These are phyloP conservation scores for Wickerhamomyces hampshirensis DNA, from an alignment of 805 yeast species.

Conservation along the genomic window DNA sequence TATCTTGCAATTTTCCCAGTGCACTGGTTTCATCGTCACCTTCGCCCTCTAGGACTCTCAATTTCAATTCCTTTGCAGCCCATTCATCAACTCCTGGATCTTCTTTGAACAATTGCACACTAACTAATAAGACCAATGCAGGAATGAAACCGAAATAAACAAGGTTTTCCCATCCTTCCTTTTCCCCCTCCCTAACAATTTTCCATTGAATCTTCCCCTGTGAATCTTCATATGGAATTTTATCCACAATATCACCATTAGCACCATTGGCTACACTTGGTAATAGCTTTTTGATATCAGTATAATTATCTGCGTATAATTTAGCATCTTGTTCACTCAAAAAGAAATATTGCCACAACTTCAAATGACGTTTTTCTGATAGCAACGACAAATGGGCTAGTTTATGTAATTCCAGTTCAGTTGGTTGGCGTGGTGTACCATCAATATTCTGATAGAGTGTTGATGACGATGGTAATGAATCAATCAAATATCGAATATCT, in stretches of 20 bases:
- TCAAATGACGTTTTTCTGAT: slow-evolving; percentile 51
- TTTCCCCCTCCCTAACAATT: slow-evolving; percentile 65
- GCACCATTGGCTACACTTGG: slow-evolving; percentile 39
- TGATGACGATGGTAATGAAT: slow-evolving; percentile 58
- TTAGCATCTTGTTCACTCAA: slow-evolving; percentile 50
- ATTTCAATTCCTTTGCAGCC: slow-evolving; percentile 79
- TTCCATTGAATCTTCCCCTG: slow-evolving; percentile 80
- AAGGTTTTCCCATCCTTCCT: slow-evolving; percentile 83
- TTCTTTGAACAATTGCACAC: slow-evolving; percentile 44
- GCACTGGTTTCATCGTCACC: slow-evolving; percentile 44
- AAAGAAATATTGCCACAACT: slow-evolving; percentile 38
- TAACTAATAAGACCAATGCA: slow-evolving; percentile 52
- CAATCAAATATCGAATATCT: slow-evolving; percentile 58
- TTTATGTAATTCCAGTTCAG: slow-evolving; percentile 65
- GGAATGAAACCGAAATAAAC: slow-evolving; percentile 74
- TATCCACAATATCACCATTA: slow-evolving; percentile 67
- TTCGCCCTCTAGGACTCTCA: slow-evolving; percentile 67
- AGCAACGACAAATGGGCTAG: slow-evolving; percentile 67
- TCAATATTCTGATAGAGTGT: slow-evolving; percentile 69
- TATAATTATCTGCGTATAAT: slow-evolving; percentile 56
- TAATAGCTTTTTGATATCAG: slow-evolving; percentile 53
- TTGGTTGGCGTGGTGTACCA: slow-evolving; percentile 66
- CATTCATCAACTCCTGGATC: slow-evolving; percentile 58
- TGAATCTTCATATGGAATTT: slow-evolving; percentile 75
- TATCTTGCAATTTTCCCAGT: slow-evolving; percentile 35